Conservation (phyloP, 768 basidiomycete genomes). For the Mycena galericulata region DNA sequence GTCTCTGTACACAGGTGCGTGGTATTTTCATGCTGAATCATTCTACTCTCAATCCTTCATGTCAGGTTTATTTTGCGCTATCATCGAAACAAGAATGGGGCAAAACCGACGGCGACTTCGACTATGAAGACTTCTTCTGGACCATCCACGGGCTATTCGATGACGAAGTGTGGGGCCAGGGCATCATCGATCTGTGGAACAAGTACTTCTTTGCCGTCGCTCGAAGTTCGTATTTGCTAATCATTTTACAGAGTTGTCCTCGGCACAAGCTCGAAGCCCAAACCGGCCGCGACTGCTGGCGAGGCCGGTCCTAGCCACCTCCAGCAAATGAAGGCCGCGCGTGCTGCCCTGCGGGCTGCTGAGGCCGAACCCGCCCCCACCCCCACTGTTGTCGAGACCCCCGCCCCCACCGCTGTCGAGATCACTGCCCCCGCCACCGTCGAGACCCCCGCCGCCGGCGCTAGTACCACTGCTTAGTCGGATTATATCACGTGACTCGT, state of each 20-base stretch:
- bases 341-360: neutral
- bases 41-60: no score
- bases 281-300: neutral
- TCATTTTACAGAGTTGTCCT: neutral
- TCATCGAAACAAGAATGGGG: neutral
- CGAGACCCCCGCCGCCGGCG: no score
- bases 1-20: slow-evolving; percentile 2
- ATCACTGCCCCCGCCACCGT: no score
- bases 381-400: no score
- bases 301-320: neutral
- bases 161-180: neutral
- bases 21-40: neutral
- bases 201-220: neutral
- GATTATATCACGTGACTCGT: no score
- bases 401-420: no score
- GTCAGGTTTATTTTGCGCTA: slow-evolving; percentile 9
- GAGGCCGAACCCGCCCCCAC: no score
- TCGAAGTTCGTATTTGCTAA: neutral
- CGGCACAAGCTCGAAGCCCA: neutral
- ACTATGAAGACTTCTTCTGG: slow-evolving; percentile 13
- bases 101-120: neutral
- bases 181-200: neutral
- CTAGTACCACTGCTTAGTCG: no score
- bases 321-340: neutral
- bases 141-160: neutral